phyloP scores from a whole-genome alignment of 768 basidiomycete genomes.

The Lentinula edodes region DNA sequence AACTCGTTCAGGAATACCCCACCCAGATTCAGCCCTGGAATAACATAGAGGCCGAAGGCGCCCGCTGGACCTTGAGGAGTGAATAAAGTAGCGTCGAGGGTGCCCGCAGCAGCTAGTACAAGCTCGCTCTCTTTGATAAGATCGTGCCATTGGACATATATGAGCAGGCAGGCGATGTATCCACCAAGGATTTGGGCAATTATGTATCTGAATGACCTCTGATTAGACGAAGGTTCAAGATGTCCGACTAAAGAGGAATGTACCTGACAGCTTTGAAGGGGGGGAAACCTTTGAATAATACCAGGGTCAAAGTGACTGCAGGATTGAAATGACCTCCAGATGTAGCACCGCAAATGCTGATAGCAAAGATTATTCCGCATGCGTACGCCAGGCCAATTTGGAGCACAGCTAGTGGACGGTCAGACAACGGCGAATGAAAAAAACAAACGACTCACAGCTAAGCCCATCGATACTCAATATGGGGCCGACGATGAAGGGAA shows the following conservation, averaged over 20 bases:
- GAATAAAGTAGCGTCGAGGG: constrained; percentile 22
- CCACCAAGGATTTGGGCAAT: constrained; percentile 60
- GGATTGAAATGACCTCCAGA: constrained; percentile 69
- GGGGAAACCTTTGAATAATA: constrained; percentile 53
- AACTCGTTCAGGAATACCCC: constrained; percentile 52
- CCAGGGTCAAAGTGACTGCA: constrained; percentile 47
- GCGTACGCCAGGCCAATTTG: constrained; percentile 57
- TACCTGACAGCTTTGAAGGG: constrained; percentile 44
- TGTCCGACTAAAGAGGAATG: constrained; percentile 1
- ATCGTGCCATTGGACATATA: constrained; percentile 60
- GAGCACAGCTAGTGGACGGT: constrained; percentile 34
- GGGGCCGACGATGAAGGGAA: constrained; percentile 43
- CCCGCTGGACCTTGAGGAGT: constrained; percentile 43
- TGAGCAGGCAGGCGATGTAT: constrained; percentile 53
- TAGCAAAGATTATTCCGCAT: constrained; percentile 54
- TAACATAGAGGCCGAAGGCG: constrained; percentile 46
- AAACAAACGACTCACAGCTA: constrained; percentile 37
- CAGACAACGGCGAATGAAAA: not conserved
- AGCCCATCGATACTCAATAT: constrained; percentile 33
- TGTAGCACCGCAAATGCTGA: constrained; percentile 43
- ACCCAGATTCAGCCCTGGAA: constrained; percentile 38
- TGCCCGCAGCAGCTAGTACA: constrained; percentile 18
- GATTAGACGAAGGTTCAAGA: not conserved
- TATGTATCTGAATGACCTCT: constrained; percentile 44
- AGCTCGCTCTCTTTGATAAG: constrained; percentile 33